Conservation (phyloP, 257 asterid genomes). For the Solanum lycopersicoides region DNA sequence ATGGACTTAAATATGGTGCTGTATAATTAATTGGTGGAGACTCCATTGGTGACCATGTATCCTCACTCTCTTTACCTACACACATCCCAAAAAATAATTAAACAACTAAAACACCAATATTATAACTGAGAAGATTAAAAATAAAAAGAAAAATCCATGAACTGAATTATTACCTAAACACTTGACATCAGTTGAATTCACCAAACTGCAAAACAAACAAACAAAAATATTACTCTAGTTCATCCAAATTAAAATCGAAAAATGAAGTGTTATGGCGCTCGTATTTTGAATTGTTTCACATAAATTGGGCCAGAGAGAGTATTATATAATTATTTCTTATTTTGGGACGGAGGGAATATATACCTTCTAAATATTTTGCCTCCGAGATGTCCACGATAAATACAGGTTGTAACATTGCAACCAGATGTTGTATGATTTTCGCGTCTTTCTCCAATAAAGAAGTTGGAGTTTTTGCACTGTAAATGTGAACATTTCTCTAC, state of each 20-base stretch:
- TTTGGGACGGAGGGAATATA: not conserved
- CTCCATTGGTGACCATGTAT: not conserved
- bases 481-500: slow-evolving; percentile 1
- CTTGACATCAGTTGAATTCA: not conserved
- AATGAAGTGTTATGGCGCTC: not conserved
- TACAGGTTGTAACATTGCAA: not conserved
- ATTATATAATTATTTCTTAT: not conserved
- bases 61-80: not conserved
- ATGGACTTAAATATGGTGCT: not conserved
- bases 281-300: not conserved
- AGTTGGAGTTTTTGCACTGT: slow-evolving; percentile 9
- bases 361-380: slow-evolving; percentile 10
- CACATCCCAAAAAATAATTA: not conserved
- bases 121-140: not conserved
- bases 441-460: not conserved
- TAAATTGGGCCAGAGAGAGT: not conserved
- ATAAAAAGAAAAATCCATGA: not conserved
- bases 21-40: not conserved
- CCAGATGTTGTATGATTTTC: not conserved
- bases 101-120: not conserved
- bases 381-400: slow-evolving; percentile 13
- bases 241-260: not conserved
- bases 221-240: not conserved
- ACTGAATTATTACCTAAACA: slow-evolving; percentile 2
- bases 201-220: not conserved